Evolutionary conservation across 805 yeast species (phyloP), one percentile per base, ranked within the genome.

Genomic region (Kuraishia hungarica): DNA sequence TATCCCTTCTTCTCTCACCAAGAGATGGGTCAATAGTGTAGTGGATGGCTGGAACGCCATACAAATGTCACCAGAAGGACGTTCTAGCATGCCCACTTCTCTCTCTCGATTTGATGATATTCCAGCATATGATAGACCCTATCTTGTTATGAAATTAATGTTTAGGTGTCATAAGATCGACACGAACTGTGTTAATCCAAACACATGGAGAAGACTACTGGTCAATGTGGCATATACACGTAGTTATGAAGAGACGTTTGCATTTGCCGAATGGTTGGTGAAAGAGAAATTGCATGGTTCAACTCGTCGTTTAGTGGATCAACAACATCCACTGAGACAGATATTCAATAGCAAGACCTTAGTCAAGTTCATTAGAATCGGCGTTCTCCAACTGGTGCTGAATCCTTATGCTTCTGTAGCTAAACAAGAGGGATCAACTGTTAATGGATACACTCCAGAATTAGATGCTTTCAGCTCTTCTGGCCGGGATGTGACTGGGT

Each of bases 171-270:
- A 23, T 24, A 20, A 22, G 13, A 2, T 53, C 5, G 51, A 49
- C 17, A 17, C 43, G 10, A 21, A 20, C 8, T 29, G 51, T 6
- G 35, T 35, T 10, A n/a, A 29, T 5, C 19, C 51, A 48, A 15
- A 19, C 11, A n/a, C 55, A 2, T 53, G 55, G 55, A 49, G 52
- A 24, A 23, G 52, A 8, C 21, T 53, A 8, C 22, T 53, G 39
- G 43, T 53, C 22, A 39, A 46, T 21, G 48, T 53, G 15, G 52
- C 49, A 24, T 39, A 48, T 10, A 53, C 48, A 39, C 21, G 55
- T 17, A 20, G 43, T 13, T 50, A 15, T 23, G 39, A 53, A 17
- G 55, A 53, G 50, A 39, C 49, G 6, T 39, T 49, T 19, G 39
- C 49, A 11, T 19, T 53, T 24, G 23, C 29, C 15, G 51, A 53